These are phyloP conservation scores for Datura wrightii DNA, from an alignment of 257 asterid genomes.

Conservation along the genomic window DNA sequence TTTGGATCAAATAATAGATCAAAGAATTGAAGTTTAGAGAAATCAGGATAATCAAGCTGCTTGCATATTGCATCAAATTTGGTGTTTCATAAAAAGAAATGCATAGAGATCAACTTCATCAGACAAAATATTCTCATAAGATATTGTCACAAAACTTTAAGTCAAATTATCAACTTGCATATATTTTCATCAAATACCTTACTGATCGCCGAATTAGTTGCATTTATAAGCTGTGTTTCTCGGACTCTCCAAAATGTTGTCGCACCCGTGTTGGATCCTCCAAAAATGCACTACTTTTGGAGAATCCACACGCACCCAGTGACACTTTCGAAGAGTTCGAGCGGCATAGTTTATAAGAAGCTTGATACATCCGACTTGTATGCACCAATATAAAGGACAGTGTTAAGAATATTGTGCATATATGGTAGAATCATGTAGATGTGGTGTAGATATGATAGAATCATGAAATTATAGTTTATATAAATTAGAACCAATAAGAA, in stretches of 20 bases:
- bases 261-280: too few relatives aligned
- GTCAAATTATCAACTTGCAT: too few relatives aligned
- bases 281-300: too few relatives aligned
- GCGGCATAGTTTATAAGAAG: neutral
- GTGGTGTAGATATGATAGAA: neutral
- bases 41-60: neutral
- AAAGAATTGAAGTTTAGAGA: neutral
- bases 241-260: too few relatives aligned
- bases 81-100: neutral
- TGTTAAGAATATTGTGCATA: neutral
- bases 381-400: neutral
- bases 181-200: too few relatives aligned
- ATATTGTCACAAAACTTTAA: neutral
- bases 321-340: too few relatives aligned
- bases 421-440: conserved; percentile 6
- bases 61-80: neutral
- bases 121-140: neutral
- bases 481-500: neutral
- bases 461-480: neutral
- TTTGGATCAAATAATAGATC: neutral
- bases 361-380: neutral
- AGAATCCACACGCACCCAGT: too few relatives aligned
- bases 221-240: too few relatives aligned
- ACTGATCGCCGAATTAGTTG: too few relatives aligned
- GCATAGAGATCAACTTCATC: neutral